A percentile compares a stretch with the other conserved stretches of the same genome.
These are phyloP conservation scores for Plasmopara viticola DNA, from an alignment of 352 stramenopile genomes.

Conservation along the genomic window DNA sequence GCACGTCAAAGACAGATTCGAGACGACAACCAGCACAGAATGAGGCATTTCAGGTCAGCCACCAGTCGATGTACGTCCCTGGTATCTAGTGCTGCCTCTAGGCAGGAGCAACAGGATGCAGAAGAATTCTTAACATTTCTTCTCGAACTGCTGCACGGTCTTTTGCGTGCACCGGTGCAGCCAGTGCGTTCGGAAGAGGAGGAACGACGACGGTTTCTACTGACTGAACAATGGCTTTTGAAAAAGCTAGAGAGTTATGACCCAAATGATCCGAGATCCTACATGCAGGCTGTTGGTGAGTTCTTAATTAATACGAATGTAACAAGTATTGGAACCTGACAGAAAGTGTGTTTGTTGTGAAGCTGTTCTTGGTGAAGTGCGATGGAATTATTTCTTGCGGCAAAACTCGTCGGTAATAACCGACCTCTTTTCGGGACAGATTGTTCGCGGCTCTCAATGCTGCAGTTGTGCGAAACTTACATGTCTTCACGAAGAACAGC, in stretches of 20 bases:
- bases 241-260: constrained; percentile 26
- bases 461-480: constrained; percentile 65
- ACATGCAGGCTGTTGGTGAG: constrained; percentile 57
- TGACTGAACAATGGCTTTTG: constrained; percentile 17
- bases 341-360: constrained; percentile 3
- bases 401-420: constrained; percentile 65
- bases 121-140: constrained; percentile 74
- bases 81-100: constrained; percentile 21
- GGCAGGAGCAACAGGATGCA: constrained; percentile 77
- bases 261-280: constrained; percentile 43
- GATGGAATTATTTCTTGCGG: constrained; percentile 52
- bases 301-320: constrained; percentile 4
- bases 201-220: constrained; percentile 19
- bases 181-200: constrained; percentile 13
- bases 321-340: neutral
- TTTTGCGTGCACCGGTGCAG: constrained; percentile 26
- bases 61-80: constrained; percentile 48
- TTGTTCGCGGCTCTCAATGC: constrained; percentile 72
- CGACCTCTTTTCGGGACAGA: constrained; percentile 63
- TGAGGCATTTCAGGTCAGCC: constrained; percentile 24
- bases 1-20: constrained; percentile 6
- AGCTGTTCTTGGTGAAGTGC: constrained; percentile 53
- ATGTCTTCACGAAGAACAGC: constrained; percentile 62
- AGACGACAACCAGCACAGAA: constrained; percentile 22
- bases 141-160: constrained; percentile 58